phyloP scores from a whole-genome alignment of 2,329 filamentous ascomycete species.

The Botrytis sinoallii region DNA sequence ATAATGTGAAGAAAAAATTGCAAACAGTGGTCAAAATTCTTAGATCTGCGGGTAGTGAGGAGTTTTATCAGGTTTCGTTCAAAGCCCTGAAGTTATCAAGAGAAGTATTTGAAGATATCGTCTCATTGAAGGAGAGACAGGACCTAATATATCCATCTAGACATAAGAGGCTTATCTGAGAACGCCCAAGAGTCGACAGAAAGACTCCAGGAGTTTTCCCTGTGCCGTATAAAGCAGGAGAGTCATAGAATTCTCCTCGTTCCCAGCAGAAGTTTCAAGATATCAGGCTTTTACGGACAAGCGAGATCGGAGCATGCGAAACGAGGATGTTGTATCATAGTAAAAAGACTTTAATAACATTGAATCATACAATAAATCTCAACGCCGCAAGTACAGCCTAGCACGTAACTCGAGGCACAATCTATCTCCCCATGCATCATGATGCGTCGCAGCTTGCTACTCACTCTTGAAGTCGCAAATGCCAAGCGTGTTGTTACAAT shows the following conservation, averaged over 20 bases:
- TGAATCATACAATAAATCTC: not conserved
- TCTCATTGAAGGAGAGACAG: not conserved
- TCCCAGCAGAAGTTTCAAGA: not conserved
- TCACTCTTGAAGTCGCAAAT: too few relatives aligned
- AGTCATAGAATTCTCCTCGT: not conserved
- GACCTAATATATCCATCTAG: not conserved
- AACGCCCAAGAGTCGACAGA: not conserved
- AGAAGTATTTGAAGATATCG: not conserved
- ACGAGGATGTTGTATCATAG: not conserved
- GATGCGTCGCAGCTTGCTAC: not conserved
- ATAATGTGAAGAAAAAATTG: not conserved
- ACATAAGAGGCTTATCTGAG: not conserved
- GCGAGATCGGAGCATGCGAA: not conserved
- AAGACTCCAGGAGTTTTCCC: not conserved
- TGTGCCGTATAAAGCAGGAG: not conserved
- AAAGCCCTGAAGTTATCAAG: not conserved
- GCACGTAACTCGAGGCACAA: not conserved
- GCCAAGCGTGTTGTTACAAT: not conserved
- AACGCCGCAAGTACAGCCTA: not conserved
- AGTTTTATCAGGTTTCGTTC: not conserved
- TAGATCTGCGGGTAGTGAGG: not conserved
- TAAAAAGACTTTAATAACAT: not conserved
- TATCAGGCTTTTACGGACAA: too few relatives aligned
- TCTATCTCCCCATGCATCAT: not conserved
- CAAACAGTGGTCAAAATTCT: too few relatives aligned